Conservation (phyloP, 148 eudicot species). For the Chenopodium suecicum region DNA sequence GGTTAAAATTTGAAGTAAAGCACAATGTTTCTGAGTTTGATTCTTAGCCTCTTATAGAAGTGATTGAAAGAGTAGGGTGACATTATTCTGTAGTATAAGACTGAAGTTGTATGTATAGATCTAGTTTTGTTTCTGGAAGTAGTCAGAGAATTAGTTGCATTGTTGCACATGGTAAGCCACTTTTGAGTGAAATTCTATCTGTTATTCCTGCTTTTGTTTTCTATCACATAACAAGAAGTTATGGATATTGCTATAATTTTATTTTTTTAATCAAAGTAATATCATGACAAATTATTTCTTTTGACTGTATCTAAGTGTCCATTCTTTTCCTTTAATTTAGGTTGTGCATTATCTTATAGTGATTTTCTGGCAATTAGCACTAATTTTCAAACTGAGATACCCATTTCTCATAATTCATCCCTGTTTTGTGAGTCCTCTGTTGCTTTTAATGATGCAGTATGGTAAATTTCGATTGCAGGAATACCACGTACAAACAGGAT, state of each 20-base stretch:
- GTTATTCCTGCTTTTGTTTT: slow-evolving; percentile 25
- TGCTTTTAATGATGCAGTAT: not conserved
- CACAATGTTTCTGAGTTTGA: slow-evolving; percentile 19
- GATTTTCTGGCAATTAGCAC: not conserved
- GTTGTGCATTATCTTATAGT: not conserved
- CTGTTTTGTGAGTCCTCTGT: not conserved
- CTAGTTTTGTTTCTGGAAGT: slow-evolving; percentile 30
- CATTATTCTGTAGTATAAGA: slow-evolving; percentile 3
- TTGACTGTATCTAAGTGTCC: slow-evolving; percentile 1
- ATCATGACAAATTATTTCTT: slow-evolving; percentile 6
- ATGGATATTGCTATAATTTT: slow-evolving; percentile 7
- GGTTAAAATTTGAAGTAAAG: slow-evolving; percentile 14
- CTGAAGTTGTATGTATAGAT: slow-evolving; percentile 13
- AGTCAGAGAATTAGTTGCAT: slow-evolving; percentile 33
- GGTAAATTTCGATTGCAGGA: slow-evolving; percentile 51
- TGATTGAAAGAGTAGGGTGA: slow-evolving; percentile 2
- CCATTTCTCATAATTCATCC: slow-evolving; percentile 2
- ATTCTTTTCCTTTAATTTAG: not conserved
- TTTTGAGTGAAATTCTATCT: slow-evolving; percentile 32
- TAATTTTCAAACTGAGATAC: not conserved
- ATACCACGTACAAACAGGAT: slow-evolving; percentile 68
- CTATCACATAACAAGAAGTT: slow-evolving; percentile 24
- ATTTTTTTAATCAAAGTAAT: slow-evolving; percentile 10
- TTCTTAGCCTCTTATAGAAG: slow-evolving; percentile 23
- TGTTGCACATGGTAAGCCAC: slow-evolving; percentile 38